These are phyloP conservation scores for Chalciporus sp. DNA, from an alignment of 1,284 basidiomycete species.

Conservation along the genomic window DNA sequence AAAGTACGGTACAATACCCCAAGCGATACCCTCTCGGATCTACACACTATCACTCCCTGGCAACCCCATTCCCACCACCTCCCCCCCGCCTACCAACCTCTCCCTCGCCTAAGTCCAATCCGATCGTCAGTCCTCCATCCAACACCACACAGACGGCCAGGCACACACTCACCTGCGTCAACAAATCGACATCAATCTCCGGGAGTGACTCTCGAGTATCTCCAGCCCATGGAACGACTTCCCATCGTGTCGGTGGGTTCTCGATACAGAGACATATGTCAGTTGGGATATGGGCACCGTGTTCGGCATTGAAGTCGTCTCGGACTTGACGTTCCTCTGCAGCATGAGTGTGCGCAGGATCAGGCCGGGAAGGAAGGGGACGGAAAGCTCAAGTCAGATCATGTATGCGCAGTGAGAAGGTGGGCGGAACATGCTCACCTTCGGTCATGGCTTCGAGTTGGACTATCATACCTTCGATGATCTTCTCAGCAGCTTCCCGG, in stretches of 20 bases:
- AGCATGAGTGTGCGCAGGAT: too few species aligned
- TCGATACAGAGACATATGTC: conserved; percentile 76
- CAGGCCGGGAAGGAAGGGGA: neutral
- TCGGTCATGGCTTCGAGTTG: conserved; percentile 64
- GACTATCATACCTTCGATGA: conserved; percentile 64
- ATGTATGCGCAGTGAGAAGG: too few species aligned
- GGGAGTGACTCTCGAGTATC: conserved; percentile 59
- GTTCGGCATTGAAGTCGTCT: conserved; percentile 67
- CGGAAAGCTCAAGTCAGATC: too few species aligned
- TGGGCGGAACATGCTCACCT: conserved; percentile 42
- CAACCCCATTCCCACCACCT: conserved; percentile 4
- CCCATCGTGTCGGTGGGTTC: conserved; percentile 71
- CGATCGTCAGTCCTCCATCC: neutral
- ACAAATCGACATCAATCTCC: conserved; percentile 57
- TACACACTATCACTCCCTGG: conserved; percentile 28
- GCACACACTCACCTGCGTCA: conserved; percentile 47
- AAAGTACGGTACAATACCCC: too few species aligned
- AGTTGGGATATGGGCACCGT: conserved; percentile 71
- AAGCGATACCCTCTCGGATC: neutral
- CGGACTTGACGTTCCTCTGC: conserved; percentile 69
- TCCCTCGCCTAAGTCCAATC: conserved; percentile 19
- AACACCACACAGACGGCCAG: too few species aligned
- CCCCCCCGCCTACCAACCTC: conserved; percentile 19
- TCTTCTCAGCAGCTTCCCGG: conserved; percentile 60
- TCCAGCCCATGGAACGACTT: conserved; percentile 56